Evolutionary conservation across 2,329 filamentous ascomycete genomes (phyloP).

Genomic region (Macrophomina pseudophaseolina): DNA sequence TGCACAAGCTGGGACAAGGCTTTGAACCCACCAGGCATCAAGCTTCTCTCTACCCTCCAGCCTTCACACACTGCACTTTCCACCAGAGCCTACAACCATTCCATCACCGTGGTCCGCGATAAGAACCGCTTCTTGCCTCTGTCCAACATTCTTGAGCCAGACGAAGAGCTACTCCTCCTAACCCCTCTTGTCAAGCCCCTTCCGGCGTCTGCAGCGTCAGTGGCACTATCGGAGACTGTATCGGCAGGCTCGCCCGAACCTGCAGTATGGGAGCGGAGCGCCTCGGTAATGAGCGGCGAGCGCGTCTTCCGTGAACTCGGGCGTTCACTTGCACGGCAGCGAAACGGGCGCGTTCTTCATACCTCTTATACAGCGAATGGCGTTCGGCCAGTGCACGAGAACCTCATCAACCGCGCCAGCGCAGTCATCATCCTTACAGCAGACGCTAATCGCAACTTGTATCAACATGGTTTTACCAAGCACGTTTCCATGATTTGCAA

Average conservation of each 20-base stretch:
- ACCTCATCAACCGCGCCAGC: constrained; percentile 84
- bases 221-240: constrained; percentile 68
- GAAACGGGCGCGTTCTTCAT: constrained; percentile 85
- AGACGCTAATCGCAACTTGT: constrained; percentile 91
- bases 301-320: constrained; percentile 90
- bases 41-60: constrained; percentile 78
- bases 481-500: constrained; percentile 96
- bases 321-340: constrained; percentile 80
- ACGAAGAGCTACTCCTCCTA: constrained; percentile 86
- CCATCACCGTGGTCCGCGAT: constrained; percentile 90
- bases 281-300: constrained; percentile 85
- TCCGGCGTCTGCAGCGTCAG: constrained; percentile 85
- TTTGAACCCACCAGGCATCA: constrained; percentile 81
- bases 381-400: constrained; percentile 89
- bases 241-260: constrained; percentile 62
- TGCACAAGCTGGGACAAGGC: constrained; percentile 93
- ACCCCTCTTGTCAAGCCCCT: constrained; percentile 90
- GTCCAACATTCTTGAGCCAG: constrained; percentile 77
- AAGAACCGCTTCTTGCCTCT: constrained; percentile 84
- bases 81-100: constrained; percentile 84
- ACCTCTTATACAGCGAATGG: constrained; percentile 96
- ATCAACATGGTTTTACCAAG: constrained; percentile 93
- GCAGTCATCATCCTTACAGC: constrained; percentile 91
- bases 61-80: constrained; percentile 82
- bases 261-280: constrained; percentile 60